These are phyloP conservation scores for Fusarium paranaense DNA, from an alignment of 2,329 filamentous ascomycete genomes.

Conservation along the genomic window DNA sequence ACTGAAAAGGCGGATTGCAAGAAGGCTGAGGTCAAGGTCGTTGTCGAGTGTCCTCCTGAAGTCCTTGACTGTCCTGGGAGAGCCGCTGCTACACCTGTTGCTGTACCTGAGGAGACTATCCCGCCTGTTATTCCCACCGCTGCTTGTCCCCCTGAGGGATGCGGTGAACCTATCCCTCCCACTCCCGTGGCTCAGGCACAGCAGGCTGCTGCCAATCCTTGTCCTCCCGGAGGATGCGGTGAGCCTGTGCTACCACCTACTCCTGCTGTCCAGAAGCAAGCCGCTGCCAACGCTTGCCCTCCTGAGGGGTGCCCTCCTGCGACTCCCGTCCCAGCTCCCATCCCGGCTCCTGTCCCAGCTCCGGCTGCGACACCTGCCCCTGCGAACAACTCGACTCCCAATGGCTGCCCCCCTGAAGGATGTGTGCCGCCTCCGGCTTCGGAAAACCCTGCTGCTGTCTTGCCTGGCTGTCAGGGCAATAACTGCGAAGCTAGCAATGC, in stretches of 20 bases:
- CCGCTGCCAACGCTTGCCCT: background rate
- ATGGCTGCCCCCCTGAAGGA: conserved; percentile 6
- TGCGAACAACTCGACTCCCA: conserved; percentile 17
- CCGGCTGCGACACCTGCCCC: conserved; percentile 3
- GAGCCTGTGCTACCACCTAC: background rate
- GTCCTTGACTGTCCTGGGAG: background rate
- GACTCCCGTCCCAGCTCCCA: conserved; percentile 3
- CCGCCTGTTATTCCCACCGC: background rate
- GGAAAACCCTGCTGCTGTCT: background rate
- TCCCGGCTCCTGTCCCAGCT: conserved; percentile 2
- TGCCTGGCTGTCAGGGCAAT: background rate
- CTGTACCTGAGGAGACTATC: background rate
- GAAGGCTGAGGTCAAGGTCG: background rate
- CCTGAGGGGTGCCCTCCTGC: conserved; percentile 16
- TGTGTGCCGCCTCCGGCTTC: conserved; percentile 2
- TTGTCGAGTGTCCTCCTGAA: background rate
- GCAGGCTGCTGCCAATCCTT: background rate
- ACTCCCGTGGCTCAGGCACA: background rate
- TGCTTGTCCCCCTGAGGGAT: conserved; percentile 2
- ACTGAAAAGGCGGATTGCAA: background rate
- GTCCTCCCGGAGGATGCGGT: conserved; percentile 4
- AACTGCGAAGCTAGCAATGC: background rate
- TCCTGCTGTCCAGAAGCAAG: background rate
- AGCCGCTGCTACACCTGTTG: background rate
- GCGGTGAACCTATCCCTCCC: background rate